Evolutionary conservation across 1,139 yeast species (phyloP), one percentile per base, ranked within the genome.

Genomic region (Nakaseomyces delphensis): DNA sequence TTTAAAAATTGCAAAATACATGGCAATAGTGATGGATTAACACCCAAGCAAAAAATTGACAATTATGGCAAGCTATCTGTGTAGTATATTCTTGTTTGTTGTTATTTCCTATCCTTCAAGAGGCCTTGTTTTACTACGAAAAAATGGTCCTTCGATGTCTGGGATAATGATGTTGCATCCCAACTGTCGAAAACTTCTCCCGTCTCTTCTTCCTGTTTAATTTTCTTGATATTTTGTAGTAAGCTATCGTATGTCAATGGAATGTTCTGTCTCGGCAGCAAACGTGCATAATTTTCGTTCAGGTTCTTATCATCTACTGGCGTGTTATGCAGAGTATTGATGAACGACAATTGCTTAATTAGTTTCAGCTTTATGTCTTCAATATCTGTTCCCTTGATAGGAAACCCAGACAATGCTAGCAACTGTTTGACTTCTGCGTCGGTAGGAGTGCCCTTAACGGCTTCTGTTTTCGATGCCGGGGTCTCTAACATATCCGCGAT

Each of bases 391-490:
- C 39, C 40, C 20, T 60, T 62, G 1, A 47, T 43, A 4, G 67
- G 60, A 5, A 76, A 52, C 0, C 80, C 81, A 0, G 79, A 73
- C 20, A 74, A 48, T 43, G 62, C 60, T 32, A 74, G 56, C 50
- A 74, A 45, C 36, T 55, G 62, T 4, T 45, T 38, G 3, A 57
- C 49, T 1, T 43, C 43, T 13, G 46, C 51, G 25, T 42, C 43
- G 3, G 53, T 18, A 4, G 42, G 38, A 9, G n/a, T 14, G 20
- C 18, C 29, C 20, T 19, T 29, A 2, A 55, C 50, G 15, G 41
- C 19, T 15, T 35, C 35, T 7, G 36, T 19, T 2, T 19, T 24
- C 2, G 27, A 14, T 1, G 20, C 43, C 3, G 43, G 1, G 3
- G 7, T 14, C 15, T 49, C 41, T 33, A 52, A 27, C 44, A 52